Evolutionary conservation across 345 rosid genomes (phyloP), one percentile per base, ranked within the genome.

Genomic region (Acer negundo): DNA sequence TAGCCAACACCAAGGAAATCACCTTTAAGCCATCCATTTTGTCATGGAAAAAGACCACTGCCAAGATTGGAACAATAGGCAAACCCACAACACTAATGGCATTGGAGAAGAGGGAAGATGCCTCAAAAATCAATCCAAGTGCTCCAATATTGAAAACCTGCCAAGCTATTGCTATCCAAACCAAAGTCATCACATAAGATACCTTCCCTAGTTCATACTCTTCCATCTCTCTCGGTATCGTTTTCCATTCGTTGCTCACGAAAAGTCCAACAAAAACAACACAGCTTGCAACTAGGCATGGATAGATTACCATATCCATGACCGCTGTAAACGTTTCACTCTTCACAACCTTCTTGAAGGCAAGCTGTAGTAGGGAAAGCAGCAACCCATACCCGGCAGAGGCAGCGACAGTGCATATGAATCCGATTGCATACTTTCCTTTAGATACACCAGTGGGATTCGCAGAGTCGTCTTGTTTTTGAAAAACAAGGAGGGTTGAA

Each of bases 11-110:
- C 91, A 94, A 81, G 23, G 95, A 79, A 69, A 89, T 86, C n/a
- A 63, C 89, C 82, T 94, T 94, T 11, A 91, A 73, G 15, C 91
- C 93, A 51, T 85, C 78, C 94, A 93, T 89, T 62, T 82, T 80
- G 67, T 93, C 97, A 23, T 83, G 85, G 79, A 91, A 89, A 62
- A 89, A 74, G 78, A 91, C 79, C 68, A 90, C 89, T 22, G 94
- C 96, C 56, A 88, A 3, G 20, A 88, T 67, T 10, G 97, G 94
- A 75, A 87, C 83, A 7, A 93, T 74, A 3, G 94, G 97, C 78
- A 86, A 74, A 4, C 97, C 93, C 23, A 90, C 24, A 38, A 55
- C 69, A 47, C 77, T 64, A 0, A 24, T 81, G 16, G 84, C 84
- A 55, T 91, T 90, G 20, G 93, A 82, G 81, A 93, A 91, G 44